These are phyloP conservation scores for Fraxinus greggii DNA, from an alignment of 305 asterid species.

Conservation along the genomic window DNA sequence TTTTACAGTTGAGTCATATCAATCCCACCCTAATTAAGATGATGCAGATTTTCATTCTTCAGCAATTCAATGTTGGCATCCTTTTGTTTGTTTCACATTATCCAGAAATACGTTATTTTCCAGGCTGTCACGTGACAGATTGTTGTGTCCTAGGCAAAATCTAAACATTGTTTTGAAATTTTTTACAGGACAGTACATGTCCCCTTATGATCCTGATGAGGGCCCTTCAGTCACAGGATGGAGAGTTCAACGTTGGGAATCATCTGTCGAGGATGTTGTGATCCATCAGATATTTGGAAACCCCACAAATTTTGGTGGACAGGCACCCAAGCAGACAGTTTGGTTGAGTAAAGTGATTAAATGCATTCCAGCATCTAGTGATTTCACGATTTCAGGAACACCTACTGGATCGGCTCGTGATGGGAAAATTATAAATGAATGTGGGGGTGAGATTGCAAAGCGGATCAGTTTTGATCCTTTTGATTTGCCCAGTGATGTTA, in stretches of 20 bases:
- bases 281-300: conserved; percentile 96
- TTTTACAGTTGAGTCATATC: background rate
- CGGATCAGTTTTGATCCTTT: conserved; percentile 89
- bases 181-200: conserved; percentile 95
- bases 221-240: conserved; percentile 98
- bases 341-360: conserved; percentile 94
- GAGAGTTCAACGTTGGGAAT: conserved; percentile 99
- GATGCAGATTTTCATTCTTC: conserved; percentile 1
- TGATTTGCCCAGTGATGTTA: conserved; percentile 92
- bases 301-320: conserved; percentile 83
- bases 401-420: conserved; percentile 42
- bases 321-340: conserved; percentile 93
- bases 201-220: conserved; percentile 99
- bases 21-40: background rate
- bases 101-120: background rate
- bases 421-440: conserved; percentile 54
- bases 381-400: conserved; percentile 57
- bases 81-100: background rate
- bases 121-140: background rate
- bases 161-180: conserved; percentile 19
- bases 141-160: background rate
- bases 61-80: background rate
- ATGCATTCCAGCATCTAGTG: conserved; percentile 80
- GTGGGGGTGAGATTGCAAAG: conserved; percentile 54
- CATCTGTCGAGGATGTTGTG: conserved; percentile 93